Base-by-base conservation (phyloP, 352 stramenopile species). In the Phytophthora hibernalis region DNA sequence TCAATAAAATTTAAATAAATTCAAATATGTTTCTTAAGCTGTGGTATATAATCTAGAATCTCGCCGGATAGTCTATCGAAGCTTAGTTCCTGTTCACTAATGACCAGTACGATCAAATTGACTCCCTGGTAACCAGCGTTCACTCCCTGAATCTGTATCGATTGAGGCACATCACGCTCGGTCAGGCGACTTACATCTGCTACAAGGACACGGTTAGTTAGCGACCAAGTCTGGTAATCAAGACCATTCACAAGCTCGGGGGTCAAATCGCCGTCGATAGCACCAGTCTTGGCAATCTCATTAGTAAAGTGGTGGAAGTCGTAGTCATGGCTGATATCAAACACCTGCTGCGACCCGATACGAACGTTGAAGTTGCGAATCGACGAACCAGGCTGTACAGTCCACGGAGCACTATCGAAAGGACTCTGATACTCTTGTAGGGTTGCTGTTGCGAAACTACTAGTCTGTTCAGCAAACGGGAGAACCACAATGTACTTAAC, bases 251-350 rank as follows among this genome's bases (percentile, higher is more conserved):
- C 4, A 0, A 62, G 13, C 44, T 62, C 54, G 30, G 30, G 54
- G 0, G 54, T 60, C 3, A 60, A 16, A 22, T 60, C 52, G n/a
- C 52, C 52, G 3, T 77, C 73, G 43, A 70, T 73, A 45, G 73
- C 18, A 20, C 5, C 15, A 7, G 47, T 38, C 30, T 53, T 53
- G 18, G 42, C 40, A 0, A 61, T 2, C 7, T 58, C 37, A 15
- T 58, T 58, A 0, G 5, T 21, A 2, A 61, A 44, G 1, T 28
- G 10, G 5, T 38, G 10, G 12, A 58, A 58, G 24, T 58, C 51
- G 10, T 49, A 58, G 22, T 58, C 51, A 22, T 58, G 21, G 5
- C 9, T n/a, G 16, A 60, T 50, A 30, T 50, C 38, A 40, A 60
- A 60, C 5, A 28, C 15, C 16, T 60, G 37, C 1, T 13, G 1